Evolutionary conservation across 768 basidiomycete species (phyloP), one percentile per base, ranked within the genome.

Genomic region (Suillus bovinus): DNA sequence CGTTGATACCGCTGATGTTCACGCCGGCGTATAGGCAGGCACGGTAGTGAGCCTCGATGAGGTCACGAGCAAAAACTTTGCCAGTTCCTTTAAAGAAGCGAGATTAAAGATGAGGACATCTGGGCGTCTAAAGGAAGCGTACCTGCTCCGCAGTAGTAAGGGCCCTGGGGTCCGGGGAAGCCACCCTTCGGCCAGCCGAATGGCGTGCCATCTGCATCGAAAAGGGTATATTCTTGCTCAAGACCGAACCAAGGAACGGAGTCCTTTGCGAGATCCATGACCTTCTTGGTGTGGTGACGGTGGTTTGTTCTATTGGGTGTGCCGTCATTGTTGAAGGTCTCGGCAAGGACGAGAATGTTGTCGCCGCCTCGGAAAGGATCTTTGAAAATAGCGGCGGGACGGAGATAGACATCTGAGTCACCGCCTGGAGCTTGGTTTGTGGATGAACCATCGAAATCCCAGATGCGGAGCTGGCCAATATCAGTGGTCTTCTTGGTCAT

Each of bases 101-200:
- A 71, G 42, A 59, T 41, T 59, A 39, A 54, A 10, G 29, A 29
- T 17, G 24, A 27, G 38, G 1, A 29, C 5, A 56, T 13, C 1
- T 39, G 55, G 38, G 55, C 55, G 54, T 17, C 55, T 39, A 56
- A 29, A 39, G 58, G 65, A 55, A 39, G 79, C 87, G 65, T 73
- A 91, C 96, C 96, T 76, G 96, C 96, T 82, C 96, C 97, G 73
- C 97, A 99, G 81, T 99, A 99, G 80, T 99, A 98, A 57, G 97
- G 97, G 64, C 97, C 97, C 77, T 99, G 97, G 65, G 97, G 96
- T 73, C 92, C 97, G 65, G 97, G 97, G 90, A 98, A 99, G 79
- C 97, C 97, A 70, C 94, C 95, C 80, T 95, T 95, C 72, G 97
- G 97, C 97, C 97, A 99, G 60, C 94, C 94, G 77, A 82, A 91